These are phyloP conservation scores for Stephania yunnanensis DNA, from an alignment of 164 flowering plant genomes.

Conservation along the genomic window DNA sequence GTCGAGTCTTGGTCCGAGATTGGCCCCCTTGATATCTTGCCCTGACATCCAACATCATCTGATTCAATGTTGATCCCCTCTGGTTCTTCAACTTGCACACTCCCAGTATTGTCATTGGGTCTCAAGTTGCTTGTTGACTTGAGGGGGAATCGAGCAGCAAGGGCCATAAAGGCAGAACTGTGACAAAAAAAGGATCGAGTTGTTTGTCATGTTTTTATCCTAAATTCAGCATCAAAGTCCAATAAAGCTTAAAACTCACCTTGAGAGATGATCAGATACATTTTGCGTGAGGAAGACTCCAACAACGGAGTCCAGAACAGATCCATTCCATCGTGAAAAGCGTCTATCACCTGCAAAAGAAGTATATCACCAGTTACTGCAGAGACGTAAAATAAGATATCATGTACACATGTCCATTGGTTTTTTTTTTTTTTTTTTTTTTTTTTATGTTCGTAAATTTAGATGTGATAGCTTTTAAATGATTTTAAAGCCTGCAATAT, in stretches of 20 bases:
- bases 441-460: background rate
- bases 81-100: conserved; percentile 29
- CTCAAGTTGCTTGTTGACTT: conserved; percentile 12
- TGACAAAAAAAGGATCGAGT: background rate
- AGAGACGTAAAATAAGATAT: background rate
- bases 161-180: conserved; percentile 61
- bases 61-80: conserved; percentile 8
- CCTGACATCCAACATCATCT: conserved; percentile 17
- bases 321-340: conserved; percentile 56
- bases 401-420: background rate
- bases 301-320: conserved; percentile 61
- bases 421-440: background rate
- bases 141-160: conserved; percentile 47
- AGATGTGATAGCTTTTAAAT: background rate
- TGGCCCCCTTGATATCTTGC: conserved; percentile 4
- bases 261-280: conserved; percentile 60
- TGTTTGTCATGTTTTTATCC: background rate
- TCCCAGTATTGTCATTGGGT: conserved; percentile 2
- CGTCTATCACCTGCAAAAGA: conserved; percentile 44
- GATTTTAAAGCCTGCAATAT: too few relatives aligned
- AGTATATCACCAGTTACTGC: background rate
- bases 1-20: conserved; percentile 7
- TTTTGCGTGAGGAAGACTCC: conserved; percentile 70
- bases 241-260: conserved; percentile 26
- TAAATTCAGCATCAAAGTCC: background rate